A percentile compares a stretch with the other conserved stretches of the same genome.
Conservation (phyloP, 169 alveolate genomes). For the Blepharisma undulans region DNA sequence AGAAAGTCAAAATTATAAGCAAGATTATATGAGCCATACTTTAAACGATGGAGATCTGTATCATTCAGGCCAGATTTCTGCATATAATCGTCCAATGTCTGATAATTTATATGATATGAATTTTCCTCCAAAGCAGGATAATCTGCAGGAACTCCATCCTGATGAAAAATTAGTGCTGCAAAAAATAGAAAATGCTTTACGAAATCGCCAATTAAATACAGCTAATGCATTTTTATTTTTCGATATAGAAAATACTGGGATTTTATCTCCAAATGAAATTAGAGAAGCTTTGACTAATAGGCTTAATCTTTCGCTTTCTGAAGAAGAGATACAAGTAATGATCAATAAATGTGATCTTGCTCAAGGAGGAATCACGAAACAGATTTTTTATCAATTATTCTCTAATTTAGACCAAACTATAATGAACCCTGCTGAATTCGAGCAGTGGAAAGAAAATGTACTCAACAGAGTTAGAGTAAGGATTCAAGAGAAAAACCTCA, state of each 20-base stretch:
- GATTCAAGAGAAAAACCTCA: background rate
- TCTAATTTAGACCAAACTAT: background rate
- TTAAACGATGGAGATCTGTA: background rate
- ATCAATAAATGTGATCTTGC: background rate
- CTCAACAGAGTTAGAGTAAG: background rate
- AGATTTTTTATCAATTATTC: background rate
- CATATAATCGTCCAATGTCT: background rate
- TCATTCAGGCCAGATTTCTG: background rate
- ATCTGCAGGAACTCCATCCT: background rate
- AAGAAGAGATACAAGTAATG: background rate
- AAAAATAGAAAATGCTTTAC: background rate
- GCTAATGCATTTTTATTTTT: conserved; percentile 52
- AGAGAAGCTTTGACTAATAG: background rate
- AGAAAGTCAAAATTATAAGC: background rate
- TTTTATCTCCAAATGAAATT: background rate
- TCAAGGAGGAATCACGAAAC: conserved; percentile 9
- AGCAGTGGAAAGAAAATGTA: background rate
- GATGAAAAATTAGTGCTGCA: conserved; percentile 32
- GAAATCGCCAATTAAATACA: conserved; percentile 50
- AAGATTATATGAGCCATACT: background rate
- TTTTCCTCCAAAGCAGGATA: background rate
- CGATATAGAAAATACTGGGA: conserved; percentile 52
- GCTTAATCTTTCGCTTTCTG: background rate
- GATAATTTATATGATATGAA: background rate
- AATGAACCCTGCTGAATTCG: background rate